Base-by-base conservation (phyloP, 2,329 filamentous ascomycete genomes). In the Neonectria magnoliae region DNA sequence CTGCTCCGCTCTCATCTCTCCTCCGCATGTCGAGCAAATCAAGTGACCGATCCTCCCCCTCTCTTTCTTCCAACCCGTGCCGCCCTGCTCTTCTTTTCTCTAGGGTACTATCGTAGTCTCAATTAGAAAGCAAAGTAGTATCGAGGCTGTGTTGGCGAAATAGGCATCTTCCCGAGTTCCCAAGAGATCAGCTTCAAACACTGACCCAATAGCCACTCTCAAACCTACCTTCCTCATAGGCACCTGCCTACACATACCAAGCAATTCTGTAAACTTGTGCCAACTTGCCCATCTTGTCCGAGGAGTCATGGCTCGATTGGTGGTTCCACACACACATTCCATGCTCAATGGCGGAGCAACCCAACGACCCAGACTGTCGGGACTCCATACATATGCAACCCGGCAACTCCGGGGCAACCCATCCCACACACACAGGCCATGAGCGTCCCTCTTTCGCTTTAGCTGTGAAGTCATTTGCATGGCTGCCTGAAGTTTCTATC, bases 21-120 rank as follows among this genome's bases (percentile, higher is more conserved):
- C 55, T 53, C 48, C 60, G 64, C 64, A 66, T 64, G 44, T 64
- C 38, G n/a, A 27, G 45, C 22, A 47, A 25, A 61, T 66, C 64
- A 66, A 66, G 64, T 66, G 64, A 66, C 56, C 38, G 48, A 33
- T 38, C 45, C n/a, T 36, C 33, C 16, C 11, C 13, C 33, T 16
- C 33, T 36, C 5, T 36, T 36, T 36, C 33, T 10, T 36, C 33
- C 11, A 10, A 16, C 4, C n/a, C 11, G 36, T 16, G 14, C 14
- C 16, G 6, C 14, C 36, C 16, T 38, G 36, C 14, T 16, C 13
- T 14, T 16, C 36, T 38, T n/a, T 20, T 2, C n/a, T 4, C 4
- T 10, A 3, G 8, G 1, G 1, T 20, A 42, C 38, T n/a, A 20
- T 5, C 6, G 18, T 8, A 4, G n/a, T 42, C 38, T 38, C 7